Base-by-base conservation (phyloP, 805 yeast species). In the Naumovozyma dairenensis region DNA sequence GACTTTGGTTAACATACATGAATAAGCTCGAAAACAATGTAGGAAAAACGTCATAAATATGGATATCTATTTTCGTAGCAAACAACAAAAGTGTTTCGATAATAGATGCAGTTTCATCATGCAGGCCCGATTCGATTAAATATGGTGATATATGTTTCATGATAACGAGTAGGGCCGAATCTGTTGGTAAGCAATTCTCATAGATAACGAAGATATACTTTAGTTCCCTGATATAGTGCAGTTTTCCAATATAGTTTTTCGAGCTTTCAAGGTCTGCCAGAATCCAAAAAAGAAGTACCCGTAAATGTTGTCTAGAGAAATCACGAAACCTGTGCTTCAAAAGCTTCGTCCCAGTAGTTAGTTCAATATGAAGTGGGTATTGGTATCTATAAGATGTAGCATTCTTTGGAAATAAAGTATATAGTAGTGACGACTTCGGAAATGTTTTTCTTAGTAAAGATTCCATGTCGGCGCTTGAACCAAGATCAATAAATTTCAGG, bases 151-250 rank as follows among this genome's bases (percentile, higher is more conserved):
- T n/a, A n/a, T n/a, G n/a, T n/a, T n/a, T n/a, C n/a, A n/a, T n/a
- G n/a, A n/a, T n/a, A n/a, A n/a, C n/a, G n/a, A n/a, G n/a, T n/a
- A n/a, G n/a, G n/a, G n/a, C n/a, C n/a, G n/a, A n/a, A n/a, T n/a
- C n/a, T n/a, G n/a, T n/a, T 7, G 20, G 13, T 5, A 46, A 12
- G 1, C n/a, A 5, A 9, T 29, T 21, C 19, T 43, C 45, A 31
- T 33, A 44, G 2, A 44, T 6, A 1, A 47, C 29, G 5, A 52
- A 15, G 4, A 50, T 7, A 6, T 34, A 31, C 25, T 47, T 45
- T 12, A 52, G 16, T 18, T 42, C 47, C n/a, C 57, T 36, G 3
- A 52, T 10, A 12, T 38, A 41, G 21, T 34, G 30, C 2, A 45
- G n/a, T 15, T 36, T 35, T 20, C 42, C 45, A n/a, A 34, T 27